phyloP scores from a whole-genome alignment of 164 flowering plant species.

The Cinnamomum micranthum region DNA sequence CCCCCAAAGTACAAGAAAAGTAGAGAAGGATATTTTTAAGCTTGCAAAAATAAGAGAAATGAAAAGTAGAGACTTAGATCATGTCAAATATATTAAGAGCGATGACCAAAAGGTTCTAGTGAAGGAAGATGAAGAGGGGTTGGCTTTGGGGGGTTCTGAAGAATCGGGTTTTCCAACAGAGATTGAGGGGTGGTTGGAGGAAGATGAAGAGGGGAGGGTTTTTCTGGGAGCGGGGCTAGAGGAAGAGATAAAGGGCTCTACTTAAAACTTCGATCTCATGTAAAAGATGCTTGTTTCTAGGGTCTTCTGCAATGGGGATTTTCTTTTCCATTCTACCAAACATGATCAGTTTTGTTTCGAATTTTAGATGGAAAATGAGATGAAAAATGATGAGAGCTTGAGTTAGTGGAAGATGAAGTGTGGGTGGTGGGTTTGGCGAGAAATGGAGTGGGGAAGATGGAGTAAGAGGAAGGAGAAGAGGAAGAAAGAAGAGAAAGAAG shows the following conservation, averaged over 20 bases:
- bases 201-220: constrained; percentile 14
- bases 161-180: constrained; percentile 35
- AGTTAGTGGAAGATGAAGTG: too few relatives aligned
- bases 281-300: constrained; percentile 50
- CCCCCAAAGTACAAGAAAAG: too few relatives aligned
- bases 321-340: constrained; percentile 43
- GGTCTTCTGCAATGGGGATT: constrained; percentile 41
- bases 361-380: neutral
- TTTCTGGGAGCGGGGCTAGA: constrained; percentile 17
- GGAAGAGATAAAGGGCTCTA: constrained; percentile 45
- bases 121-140: too few relatives aligned
- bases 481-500: too few relatives aligned
- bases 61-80: too few relatives aligned
- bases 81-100: too few relatives aligned
- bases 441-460: too few relatives aligned
- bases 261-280: constrained; percentile 73
- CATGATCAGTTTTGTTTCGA: constrained; percentile 30
- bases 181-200: constrained; percentile 24
- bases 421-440: too few relatives aligned
- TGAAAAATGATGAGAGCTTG: neutral
- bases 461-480: too few relatives aligned
- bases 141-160: neutral
- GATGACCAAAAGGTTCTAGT: too few relatives aligned
- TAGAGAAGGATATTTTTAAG: too few relatives aligned
- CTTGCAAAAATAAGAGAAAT: too few relatives aligned